Base-by-base conservation (phyloP, 2,329 filamentous ascomycete genomes). In the Fusarium sp. region DNA sequence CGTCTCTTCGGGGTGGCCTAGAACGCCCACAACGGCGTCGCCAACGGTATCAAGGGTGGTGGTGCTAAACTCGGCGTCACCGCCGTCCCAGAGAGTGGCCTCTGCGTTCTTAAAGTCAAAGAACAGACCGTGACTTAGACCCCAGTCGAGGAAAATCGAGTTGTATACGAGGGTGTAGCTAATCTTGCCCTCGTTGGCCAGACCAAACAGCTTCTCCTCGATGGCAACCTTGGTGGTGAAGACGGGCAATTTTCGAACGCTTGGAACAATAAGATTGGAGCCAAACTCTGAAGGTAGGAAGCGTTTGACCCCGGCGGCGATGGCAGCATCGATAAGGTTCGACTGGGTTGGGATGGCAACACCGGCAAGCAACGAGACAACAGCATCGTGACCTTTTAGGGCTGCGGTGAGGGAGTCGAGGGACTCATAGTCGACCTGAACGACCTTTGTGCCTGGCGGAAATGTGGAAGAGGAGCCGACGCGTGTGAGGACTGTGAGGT, bases 281-380 rank as follows among this genome's bases (percentile, higher is more conserved):
- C 78, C 79, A 44, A 81, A 90, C 58, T 89, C 86, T 3, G 83
- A 83, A 3, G 87, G 86, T 29, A 90, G 74, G 75, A 88, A 87
- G 11, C 85, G 81, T 69, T 86, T 79, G 1, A 90, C 85, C 6
- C 86, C 85, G 4, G 85, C 85, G 5, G 80, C 80, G 26, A 85
- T 76, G 29, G 86, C 82, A 1, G 86, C 88, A 29, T 88, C 82
- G 40, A 89, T 79, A 41, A 89, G 75, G 10, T 80, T 70, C 8
- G 48, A 34, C 49, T 77, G 75, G 7, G 53, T 53, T 22, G 75
- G 75, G 36, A 86, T 74, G 1, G 80, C 75, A 2, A 78, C 77
- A 19, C 70, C 68, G 10, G 61, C 67, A 38, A 76, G 26, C 5
- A 72, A 67, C 1, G 73, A 73, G 26, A 89, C 71, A 15, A 88